Conservation (phyloP, 495 filamentous ascomycete genomes). For the Oleoguttula mirabilis region DNA sequence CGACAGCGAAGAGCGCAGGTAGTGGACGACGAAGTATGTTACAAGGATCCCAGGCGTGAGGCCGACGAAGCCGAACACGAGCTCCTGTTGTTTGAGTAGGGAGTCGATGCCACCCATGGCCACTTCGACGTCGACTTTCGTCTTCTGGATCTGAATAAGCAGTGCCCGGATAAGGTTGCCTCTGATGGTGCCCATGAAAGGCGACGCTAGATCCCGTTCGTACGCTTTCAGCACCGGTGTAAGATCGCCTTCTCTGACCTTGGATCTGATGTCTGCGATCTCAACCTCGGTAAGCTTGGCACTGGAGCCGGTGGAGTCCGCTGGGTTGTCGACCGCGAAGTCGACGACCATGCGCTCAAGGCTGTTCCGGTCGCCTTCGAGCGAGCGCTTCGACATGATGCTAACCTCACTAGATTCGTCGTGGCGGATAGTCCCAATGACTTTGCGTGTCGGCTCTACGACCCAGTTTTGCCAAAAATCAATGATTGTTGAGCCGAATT, state of each 20-base stretch:
- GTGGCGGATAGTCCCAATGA: conserved; percentile 85
- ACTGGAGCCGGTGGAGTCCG: conserved; percentile 31
- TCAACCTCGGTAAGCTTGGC: conserved; percentile 42
- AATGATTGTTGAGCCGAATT: conserved; percentile 60
- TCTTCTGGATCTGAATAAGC: conserved; percentile 95
- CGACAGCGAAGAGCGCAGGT: conserved; percentile 56
- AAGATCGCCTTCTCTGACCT: conserved; percentile 81
- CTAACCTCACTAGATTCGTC: conserved; percentile 84
- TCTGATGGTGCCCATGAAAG: conserved; percentile 63
- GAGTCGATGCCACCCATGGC: conserved; percentile 89
- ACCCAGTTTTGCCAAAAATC: conserved; percentile 98
- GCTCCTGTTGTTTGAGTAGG: conserved; percentile 85
- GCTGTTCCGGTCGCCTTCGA: conserved; percentile 78
- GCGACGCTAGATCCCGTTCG: conserved; percentile 69
- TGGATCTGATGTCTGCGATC: conserved; percentile 55
- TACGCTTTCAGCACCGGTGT: conserved; percentile 84
- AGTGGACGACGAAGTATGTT: conserved; percentile 59
- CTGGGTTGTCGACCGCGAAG: conserved; percentile 70
- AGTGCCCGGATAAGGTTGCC: conserved; percentile 85
- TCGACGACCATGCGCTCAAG: conserved; percentile 96
- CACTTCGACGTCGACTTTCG: conserved; percentile 94
- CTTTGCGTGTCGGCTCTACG: conserved; percentile 63
- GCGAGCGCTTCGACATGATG: conserved; percentile 82
- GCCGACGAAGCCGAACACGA: conserved; percentile 90
- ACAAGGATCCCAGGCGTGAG: conserved; percentile 84